Percentiles rank a stretch among this genome's conserved stretches.
Conservation (phyloP, 192 early-diverging fungal species). For the Anaeromyces robustus region DNA sequence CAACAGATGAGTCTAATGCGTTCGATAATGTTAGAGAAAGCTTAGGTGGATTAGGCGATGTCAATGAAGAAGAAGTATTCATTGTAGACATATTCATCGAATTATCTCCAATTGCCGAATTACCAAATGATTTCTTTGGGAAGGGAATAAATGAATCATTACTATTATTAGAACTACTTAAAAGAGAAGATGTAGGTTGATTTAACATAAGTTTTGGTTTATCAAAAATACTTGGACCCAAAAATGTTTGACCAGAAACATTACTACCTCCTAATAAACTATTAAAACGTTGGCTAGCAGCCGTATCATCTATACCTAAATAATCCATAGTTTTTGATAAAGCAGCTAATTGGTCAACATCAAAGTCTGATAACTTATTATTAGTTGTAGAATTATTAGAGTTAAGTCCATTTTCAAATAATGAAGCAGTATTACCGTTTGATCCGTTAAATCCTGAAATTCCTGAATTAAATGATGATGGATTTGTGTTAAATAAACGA, state of each 20-base stretch:
- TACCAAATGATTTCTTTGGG: background rate
- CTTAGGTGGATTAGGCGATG: background rate
- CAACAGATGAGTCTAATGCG: background rate
- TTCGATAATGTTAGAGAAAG: background rate
- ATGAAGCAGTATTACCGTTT: background rate
- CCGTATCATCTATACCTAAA: constrained; percentile 48
- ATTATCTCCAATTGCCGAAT: background rate
- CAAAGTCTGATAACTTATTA: background rate
- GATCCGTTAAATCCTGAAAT: background rate
- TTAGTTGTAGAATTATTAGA: background rate
- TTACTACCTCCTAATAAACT: background rate
- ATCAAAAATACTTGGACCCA: constrained; percentile 3
- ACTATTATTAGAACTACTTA: background rate
- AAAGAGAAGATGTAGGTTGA: background rate
- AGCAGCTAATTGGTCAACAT: constrained; percentile 27
- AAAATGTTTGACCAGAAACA: constrained; percentile 8
- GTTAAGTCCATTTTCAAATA: background rate
- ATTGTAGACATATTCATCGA: background rate
- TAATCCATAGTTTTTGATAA: constrained; percentile 49
- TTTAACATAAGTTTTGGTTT: constrained; percentile 4
- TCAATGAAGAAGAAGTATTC: background rate
- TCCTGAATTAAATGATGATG: background rate
- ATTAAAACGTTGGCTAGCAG: constrained; percentile 4
- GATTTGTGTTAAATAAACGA: background rate
- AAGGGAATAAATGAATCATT: background rate